Conservation (phyloP, 805 yeast species). For the Cyberlindnera saturnus region DNA sequence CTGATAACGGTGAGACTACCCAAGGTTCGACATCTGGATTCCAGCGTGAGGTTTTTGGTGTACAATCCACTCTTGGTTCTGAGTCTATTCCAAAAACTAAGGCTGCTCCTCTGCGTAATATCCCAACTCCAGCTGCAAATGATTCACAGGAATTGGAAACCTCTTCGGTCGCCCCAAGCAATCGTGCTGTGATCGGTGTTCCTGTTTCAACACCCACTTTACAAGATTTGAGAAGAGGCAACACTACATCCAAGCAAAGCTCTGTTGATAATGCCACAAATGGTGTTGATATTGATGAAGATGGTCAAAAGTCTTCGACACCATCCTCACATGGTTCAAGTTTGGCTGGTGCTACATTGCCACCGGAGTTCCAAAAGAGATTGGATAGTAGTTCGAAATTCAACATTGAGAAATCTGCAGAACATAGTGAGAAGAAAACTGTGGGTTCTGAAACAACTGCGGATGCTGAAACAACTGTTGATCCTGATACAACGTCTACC, state of each 20-base stretch:
- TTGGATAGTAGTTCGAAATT: not conserved
- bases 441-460: no score
- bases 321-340: constrained; percentile 11
- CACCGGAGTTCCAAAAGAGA: constrained; percentile 22
- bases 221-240: no score
- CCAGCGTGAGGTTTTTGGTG: constrained; percentile 6
- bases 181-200: constrained; percentile 3
- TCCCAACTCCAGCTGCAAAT: not conserved
- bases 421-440: no score
- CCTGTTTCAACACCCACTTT: constrained; percentile 5
- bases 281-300: constrained; percentile 1
- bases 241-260: no score
- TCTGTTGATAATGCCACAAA: not conserved
- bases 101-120: not conserved
- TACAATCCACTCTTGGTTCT: constrained; percentile 16
- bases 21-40: constrained; percentile 7
- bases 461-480: no score
- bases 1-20: not conserved
- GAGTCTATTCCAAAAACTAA: constrained; percentile 14
- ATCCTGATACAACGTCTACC: no score
- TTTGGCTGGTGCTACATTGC: constrained; percentile 20
- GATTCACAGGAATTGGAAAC: not conserved
- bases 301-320: constrained; percentile 4
- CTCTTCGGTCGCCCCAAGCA: constrained; percentile 1
- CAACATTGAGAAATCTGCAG: no score